Conservation (phyloP, 352 stramenopile genomes). For the Globisporangium lucens region DNA sequence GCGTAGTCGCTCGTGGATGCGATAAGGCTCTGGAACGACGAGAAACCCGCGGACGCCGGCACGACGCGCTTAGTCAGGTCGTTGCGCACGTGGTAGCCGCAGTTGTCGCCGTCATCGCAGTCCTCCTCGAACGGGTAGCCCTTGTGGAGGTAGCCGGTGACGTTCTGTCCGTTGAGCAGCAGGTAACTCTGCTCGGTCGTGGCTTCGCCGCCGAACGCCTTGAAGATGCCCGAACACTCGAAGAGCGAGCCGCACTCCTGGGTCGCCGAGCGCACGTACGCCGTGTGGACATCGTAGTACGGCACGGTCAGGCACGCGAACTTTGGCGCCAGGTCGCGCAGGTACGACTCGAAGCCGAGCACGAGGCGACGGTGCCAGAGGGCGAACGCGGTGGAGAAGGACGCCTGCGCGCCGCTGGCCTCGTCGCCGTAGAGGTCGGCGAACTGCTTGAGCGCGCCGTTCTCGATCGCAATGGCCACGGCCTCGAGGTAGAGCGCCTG, state of each 20-base stretch:
- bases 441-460: constrained; percentile 48
- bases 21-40: constrained; percentile 47
- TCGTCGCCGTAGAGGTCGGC: constrained; percentile 45
- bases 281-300: constrained; percentile 79
- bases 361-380: constrained; percentile 65
- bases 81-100: constrained; percentile 38
- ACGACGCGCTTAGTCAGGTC: constrained; percentile 35
- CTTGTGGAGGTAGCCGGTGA: constrained; percentile 29
- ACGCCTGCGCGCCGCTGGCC: constrained; percentile 41
- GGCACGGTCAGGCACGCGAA: constrained; percentile 69
- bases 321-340: constrained; percentile 50
- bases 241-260: constrained; percentile 54
- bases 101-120: constrained; percentile 45
- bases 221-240: constrained; percentile 62
- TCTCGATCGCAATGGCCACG: constrained; percentile 31
- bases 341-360: constrained; percentile 59
- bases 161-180: constrained; percentile 27
- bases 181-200: constrained; percentile 18
- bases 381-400: constrained; percentile 60
- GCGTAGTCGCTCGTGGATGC: constrained; percentile 51
- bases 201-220: constrained; percentile 35
- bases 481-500: constrained; percentile 62
- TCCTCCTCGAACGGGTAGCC: constrained; percentile 30
- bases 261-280: constrained; percentile 45
- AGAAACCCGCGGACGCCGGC: constrained; percentile 50